Percentiles rank a stretch among this genome's conserved stretches.
phyloP scores from a whole-genome alignment of 768 basidiomycete genomes.

The Lentinula guzmanii region DNA sequence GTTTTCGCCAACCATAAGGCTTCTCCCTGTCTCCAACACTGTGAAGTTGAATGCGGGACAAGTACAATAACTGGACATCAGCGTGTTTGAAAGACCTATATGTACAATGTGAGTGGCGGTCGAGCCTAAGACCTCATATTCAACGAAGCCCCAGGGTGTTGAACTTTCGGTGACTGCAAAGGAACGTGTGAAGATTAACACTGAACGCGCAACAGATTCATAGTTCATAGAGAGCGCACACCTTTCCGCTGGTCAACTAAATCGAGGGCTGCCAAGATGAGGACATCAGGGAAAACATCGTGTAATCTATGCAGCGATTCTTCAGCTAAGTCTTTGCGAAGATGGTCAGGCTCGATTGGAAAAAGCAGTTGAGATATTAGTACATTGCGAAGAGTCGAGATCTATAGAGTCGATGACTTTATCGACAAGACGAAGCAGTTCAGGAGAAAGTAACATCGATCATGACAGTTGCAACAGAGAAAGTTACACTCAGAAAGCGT shows the following conservation, averaged over 20 bases:
- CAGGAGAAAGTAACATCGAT: slow-evolving; percentile 18
- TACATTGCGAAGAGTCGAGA: slow-evolving; percentile 11
- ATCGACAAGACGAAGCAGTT: slow-evolving; percentile 18
- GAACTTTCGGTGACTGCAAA: slow-evolving; percentile 53
- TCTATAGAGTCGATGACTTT: slow-evolving; percentile 26
- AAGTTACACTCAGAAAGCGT: background rate
- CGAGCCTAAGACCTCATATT: slow-evolving; percentile 67
- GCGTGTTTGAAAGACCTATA: slow-evolving; percentile 33
- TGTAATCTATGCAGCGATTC: slow-evolving; percentile 51
- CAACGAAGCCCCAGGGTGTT: slow-evolving; percentile 48
- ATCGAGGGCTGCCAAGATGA: slow-evolving; percentile 68
- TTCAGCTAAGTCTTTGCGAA: slow-evolving; percentile 31
- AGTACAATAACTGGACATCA: slow-evolving; percentile 55
- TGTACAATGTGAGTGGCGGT: slow-evolving; percentile 56
- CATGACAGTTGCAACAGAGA: background rate
- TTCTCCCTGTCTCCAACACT: slow-evolving; percentile 52
- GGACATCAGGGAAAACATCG: slow-evolving; percentile 53
- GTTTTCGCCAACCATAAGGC: slow-evolving; percentile 53
- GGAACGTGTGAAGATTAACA: background rate
- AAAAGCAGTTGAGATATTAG: background rate
- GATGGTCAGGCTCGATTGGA: background rate
- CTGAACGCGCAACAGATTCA: too few species aligned
- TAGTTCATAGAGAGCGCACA: slow-evolving; percentile 20
- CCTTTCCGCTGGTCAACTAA: slow-evolving; percentile 69
- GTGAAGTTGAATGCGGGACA: slow-evolving; percentile 70